Base-by-base conservation (phyloP, 2,329 filamentous ascomycete genomes). In the Mollisiaceae sp. region DNA sequence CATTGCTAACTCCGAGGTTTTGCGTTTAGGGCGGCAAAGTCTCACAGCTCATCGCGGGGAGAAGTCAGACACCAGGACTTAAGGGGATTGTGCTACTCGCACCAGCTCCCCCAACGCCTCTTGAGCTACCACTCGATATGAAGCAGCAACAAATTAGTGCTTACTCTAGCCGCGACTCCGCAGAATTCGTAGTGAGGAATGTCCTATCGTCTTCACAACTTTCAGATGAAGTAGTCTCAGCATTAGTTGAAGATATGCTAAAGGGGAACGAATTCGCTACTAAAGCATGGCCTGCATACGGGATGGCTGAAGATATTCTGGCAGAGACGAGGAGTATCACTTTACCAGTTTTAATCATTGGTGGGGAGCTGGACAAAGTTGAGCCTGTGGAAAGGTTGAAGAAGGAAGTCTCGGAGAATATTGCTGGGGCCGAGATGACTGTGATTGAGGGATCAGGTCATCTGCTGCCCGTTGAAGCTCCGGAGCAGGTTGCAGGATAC, bases 271-370 rank as follows among this genome's bases (percentile, higher is more conserved):
- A 65, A 4, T 64, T 63, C 14, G 78, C 78, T 0, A 77, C 73
- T 50, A 69, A 63, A 24, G 77, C 77, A 0, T 79, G 78, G 77
- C 75, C 77, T 15, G 65, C 65, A 8, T 77, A 77, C 65, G 75
- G 69, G 5, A 77, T 78, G 75, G 67, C 62, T 35, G 77, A 79
- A 60, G 73, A 79, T 64, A 73, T 78, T 71, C 11, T 24, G 1
- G 62, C 66, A 4, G 43, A 63, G 11, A 67, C 71, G 12, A 69
- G 64, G 27, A 52, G 59, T 15, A 71, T 73, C 24, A 39, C 69
- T 27, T 67, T 70, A 4, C 75, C 63, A 27, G 69, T 69, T 57
- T 67, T 67, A 47, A 71, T 71, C 36, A 41, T 79, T n/a, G 74
- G 70, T 18, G 78, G 77, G 6, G 75, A 74, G 20, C 50, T 70